A percentile compares a stretch with the other conserved stretches of the same genome.
Evolutionary conservation across 352 stramenopile species (phyloP).

Genomic region (Globisporangium radiosum): DNA sequence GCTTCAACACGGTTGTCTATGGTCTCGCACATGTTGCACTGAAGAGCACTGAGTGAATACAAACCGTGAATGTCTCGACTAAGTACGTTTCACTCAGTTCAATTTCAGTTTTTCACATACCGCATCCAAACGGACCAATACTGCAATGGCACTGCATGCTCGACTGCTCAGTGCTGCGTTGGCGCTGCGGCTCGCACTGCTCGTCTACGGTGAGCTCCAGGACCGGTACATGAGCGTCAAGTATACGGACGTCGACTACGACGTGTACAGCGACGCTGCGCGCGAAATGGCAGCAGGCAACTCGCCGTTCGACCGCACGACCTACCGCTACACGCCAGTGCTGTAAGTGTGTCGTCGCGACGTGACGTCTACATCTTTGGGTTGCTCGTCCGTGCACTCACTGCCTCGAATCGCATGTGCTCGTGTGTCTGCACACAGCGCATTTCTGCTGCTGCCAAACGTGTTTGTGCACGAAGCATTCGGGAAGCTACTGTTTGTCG

Average conservation of each 20-base stretch:
- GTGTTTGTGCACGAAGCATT: constrained; percentile 70
- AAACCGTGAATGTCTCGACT: neutral
- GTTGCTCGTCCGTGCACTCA: too few relatives aligned
- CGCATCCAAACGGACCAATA: neutral
- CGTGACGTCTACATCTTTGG: too few relatives aligned
- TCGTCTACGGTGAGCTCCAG: constrained; percentile 73
- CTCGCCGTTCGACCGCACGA: constrained; percentile 95
- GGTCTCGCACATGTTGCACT: constrained; percentile 50
- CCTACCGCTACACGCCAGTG: constrained; percentile 98
- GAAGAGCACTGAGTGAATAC: constrained; percentile 30
- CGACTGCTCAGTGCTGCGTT: constrained; percentile 47
- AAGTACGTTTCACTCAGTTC: neutral
- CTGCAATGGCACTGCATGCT: constrained; percentile 8
- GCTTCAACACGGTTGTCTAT: constrained; percentile 66
- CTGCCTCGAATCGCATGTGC: neutral
- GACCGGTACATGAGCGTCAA: constrained; percentile 78
- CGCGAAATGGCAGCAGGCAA: constrained; percentile 78
- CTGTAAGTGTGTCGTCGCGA: constrained; percentile 37
- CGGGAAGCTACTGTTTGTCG: constrained; percentile 95
- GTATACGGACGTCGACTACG: constrained; percentile 99
- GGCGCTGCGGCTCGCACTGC: constrained; percentile 47
- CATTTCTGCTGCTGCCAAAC: constrained; percentile 69
- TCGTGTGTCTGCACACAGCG: constrained; percentile 20
- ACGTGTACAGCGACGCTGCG: constrained; percentile 97
- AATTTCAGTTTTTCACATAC: too few relatives aligned